Evolutionary conservation across 352 stramenopile species (phyloP), one percentile per base, ranked within the genome.

Genomic region (Phytophthora palmivora): DNA sequence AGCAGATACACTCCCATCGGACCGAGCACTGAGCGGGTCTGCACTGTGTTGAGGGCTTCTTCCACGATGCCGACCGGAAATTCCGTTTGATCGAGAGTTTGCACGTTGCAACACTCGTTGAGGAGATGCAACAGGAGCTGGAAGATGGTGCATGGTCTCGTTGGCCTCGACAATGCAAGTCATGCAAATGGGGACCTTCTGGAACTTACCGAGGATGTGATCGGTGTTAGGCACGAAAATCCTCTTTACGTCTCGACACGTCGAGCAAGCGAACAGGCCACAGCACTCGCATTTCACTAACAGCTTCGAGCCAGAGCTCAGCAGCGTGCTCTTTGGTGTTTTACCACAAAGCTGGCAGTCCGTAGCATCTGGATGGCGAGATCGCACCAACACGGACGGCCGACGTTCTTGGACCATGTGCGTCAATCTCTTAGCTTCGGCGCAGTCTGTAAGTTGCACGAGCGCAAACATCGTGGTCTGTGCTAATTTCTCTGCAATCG

Each of bases 221-320:
- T 82, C 70, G 3, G 51, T 4, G 51, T 77, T 74, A 3, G 60
- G 59, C 26, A 82, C 51, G 51, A 84, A 89, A 36, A 89, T 72
- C 33, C 58, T 64, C 61, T 83, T 84, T 45, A 70, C 42, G 8
- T 65, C 61, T 7, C 78, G 72, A 42, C 79, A 89, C 2, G 66
- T 78, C 18, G 74, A 58, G 46, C 79, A 89, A 22, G 78, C 65
- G 24, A 81, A 76, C n/a, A 82, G 48, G 0, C 72, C 77, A 26
- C 79, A 89, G 16, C 76, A 67, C 28, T 73, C 59, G 48, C 79
- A 89, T 38, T 84, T 68, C 22, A 59, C 50, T 42, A 84, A 71
- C 19, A 79, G 57, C 45, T 78, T 78, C 22, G 68, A 67, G 18
- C 52, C 57, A 63, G 55, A 55, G 58, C 51, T 65, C 11, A 76